These are phyloP conservation scores for Sarocladium brachiariae DNA, from an alignment of 2,329 filamentous ascomycete genomes.

Conservation along the genomic window DNA sequence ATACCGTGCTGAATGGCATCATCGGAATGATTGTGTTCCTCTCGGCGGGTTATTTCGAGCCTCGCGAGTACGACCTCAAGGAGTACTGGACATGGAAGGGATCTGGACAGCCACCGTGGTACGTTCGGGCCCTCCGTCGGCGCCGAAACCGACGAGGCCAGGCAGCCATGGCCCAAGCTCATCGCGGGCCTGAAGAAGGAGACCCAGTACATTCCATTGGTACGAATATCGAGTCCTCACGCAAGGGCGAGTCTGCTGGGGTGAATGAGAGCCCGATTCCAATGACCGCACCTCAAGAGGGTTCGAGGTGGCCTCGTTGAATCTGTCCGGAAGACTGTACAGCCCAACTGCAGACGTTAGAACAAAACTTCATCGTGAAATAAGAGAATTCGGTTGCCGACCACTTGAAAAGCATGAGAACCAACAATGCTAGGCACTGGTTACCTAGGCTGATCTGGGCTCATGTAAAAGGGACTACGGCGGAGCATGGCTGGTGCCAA, in stretches of 20 bases:
- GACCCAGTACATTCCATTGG: slow-evolving; percentile 7
- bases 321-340: background rate
- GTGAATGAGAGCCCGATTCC: slow-evolving; percentile 15
- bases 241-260: slow-evolving; percentile 17
- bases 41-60: slow-evolving; percentile 37
- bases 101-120: slow-evolving; percentile 39
- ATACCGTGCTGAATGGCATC: slow-evolving; percentile 41
- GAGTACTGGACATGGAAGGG: slow-evolving; percentile 51
- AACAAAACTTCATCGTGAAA: too few species aligned
- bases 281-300: slow-evolving; percentile 4
- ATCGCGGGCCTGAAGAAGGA: background rate
- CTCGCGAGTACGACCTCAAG: slow-evolving; percentile 46
- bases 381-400: too few species aligned
- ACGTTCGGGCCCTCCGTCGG: slow-evolving; percentile 31
- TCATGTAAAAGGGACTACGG: background rate
- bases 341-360: too few species aligned
- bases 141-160: slow-evolving; percentile 10
- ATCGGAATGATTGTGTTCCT: slow-evolving; percentile 38
- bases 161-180: background rate
- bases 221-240: slow-evolving; percentile 16
- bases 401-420: too few species aligned
- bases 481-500: background rate
- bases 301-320: background rate
- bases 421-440: too few species aligned
- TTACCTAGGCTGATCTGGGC: background rate